Percentiles rank a stretch among this genome's conserved stretches.
Conservation (phyloP, 306 rosid genomes). For the Chamaecrista fasciculata region DNA sequence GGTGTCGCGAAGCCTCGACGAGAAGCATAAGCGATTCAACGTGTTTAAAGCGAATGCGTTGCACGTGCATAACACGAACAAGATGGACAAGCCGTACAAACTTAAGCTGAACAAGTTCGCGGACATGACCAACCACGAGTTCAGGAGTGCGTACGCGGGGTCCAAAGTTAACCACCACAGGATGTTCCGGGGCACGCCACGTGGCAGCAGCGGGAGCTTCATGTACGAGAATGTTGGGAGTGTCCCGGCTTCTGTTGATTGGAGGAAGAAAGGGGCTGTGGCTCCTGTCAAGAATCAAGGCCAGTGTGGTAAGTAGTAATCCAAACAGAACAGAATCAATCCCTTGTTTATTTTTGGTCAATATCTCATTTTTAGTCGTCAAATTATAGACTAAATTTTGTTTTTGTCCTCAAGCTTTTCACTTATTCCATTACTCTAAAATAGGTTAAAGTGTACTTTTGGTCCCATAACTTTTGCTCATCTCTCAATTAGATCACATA, state of each 20-base stretch:
- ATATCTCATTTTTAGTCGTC: too few relatives aligned
- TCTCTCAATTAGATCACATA: too few relatives aligned
- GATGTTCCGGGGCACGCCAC: conserved; percentile 41
- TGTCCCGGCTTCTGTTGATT: conserved; percentile 43
- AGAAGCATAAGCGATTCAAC: conserved; percentile 46
- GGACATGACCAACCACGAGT: conserved; percentile 56
- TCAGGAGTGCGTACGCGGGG: conserved; percentile 39
- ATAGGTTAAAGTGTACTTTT: too few relatives aligned
- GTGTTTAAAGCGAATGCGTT: conserved; percentile 53
- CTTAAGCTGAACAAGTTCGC: conserved; percentile 55
- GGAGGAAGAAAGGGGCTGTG: conserved; percentile 57
- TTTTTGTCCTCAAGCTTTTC: too few relatives aligned
- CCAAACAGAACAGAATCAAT: too few relatives aligned
- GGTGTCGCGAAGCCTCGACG: conserved; percentile 37
- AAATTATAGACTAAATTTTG: too few relatives aligned
- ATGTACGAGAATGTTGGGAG: conserved; percentile 33
- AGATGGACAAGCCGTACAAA: conserved; percentile 51
- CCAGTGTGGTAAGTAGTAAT: conserved; percentile 44
- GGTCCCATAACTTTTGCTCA: too few relatives aligned
- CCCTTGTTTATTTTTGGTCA: too few relatives aligned
- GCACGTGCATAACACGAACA: conserved; percentile 46
- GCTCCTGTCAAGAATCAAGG: conserved; percentile 52
- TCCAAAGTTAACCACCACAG: conserved; percentile 47
- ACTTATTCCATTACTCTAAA: too few relatives aligned
- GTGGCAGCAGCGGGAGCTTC: conserved; percentile 30